These are phyloP conservation scores for Cladophialophora yegresii DNA, from an alignment of 2,329 filamentous ascomycete species.

Conservation along the genomic window DNA sequence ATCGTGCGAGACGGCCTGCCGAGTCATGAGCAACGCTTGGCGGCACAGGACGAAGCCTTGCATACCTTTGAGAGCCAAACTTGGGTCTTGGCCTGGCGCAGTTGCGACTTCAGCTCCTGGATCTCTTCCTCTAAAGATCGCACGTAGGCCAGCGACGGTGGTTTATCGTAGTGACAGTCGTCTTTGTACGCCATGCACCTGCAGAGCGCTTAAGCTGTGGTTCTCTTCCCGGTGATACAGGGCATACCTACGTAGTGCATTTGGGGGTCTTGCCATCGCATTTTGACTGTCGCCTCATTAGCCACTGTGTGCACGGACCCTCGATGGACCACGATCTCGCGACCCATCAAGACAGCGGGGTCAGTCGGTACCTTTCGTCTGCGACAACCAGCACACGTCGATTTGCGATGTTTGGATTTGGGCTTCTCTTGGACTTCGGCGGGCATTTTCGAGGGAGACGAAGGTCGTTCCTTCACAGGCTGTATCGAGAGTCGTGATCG, in stretches of 20 bases:
- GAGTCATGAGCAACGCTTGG: neutral
- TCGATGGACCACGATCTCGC: neutral
- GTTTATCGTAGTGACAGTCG: conserved; percentile 37
- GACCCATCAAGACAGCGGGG: neutral
- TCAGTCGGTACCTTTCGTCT: conserved; percentile 33
- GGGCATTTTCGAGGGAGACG: conserved; percentile 19
- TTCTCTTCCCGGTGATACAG: neutral
- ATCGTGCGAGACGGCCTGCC: conserved; percentile 26
- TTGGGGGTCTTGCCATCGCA: conserved; percentile 36
- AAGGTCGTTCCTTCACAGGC: neutral
- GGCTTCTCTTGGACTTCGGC: conserved; percentile 30
- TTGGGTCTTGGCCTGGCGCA: conserved; percentile 34
- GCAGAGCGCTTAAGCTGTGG: neutral
- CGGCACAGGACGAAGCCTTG: neutral
- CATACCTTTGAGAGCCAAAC: conserved; percentile 31
- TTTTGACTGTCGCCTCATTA: conserved; percentile 33
- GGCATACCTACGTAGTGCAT: conserved; percentile 33
- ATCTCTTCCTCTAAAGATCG: conserved; percentile 36
- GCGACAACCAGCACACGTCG: conserved; percentile 36
- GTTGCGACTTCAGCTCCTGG: conserved; percentile 33
- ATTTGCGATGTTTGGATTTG: conserved; percentile 36
- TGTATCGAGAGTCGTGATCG: neutral
- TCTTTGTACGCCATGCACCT: conserved; percentile 38
- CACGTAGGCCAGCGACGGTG: conserved; percentile 36
- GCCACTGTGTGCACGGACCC: conserved; percentile 7